Base-by-base conservation (phyloP, 176 grass and related monocot genomes). In the Oryza rufipogon region DNA sequence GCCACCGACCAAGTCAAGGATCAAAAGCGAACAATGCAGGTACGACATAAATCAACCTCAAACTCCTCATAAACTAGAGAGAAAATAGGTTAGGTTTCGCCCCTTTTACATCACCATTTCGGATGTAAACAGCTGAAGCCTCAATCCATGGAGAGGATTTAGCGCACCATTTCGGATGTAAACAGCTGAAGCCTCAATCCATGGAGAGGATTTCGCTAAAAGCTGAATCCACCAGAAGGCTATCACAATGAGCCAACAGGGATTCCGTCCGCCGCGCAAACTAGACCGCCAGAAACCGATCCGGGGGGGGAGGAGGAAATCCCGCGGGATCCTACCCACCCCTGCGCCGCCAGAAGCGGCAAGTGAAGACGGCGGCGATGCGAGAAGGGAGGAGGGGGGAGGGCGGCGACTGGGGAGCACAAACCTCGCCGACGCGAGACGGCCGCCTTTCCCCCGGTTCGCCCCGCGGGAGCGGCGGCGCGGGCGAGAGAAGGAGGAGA, bases 391-490 rank as follows among this genome's bases (percentile, higher is more conserved):
- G 9, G 44, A 41, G 8, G 39, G 7, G 39, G 39, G 39, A 8
- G 1, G 83, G 78, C 4, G 4, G 49, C 4, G 14, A 52, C 54
- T 78, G 74, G 32, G 85, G 70, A 54, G 51, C 48, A 52, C 89
- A 15, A 71, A 87, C 89, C 85, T 91, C 49, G 80, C 23, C 28
- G 70, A 11, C 30, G 70, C 11, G 69, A 48, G 69, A 70, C 80
- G 69, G 16, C 30, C 48, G 74, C 63, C 79, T 63, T 11, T 26
- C 23, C 39, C 70, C 70, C 49, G 42, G 23, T 19, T 79, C 64
- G 41, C 2, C 4, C 51, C 26, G 13, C 19, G 60, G 58, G 58
- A 39, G 79, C 65, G 71, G 36, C 70, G 83, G 2, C 52, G 16
- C 52, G 52, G 52, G 52, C 17, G 52, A 47, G 11, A 6, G 42